Conservation (phyloP, 1,284 basidiomycete species). For the Cutaneotrichosporon spelunceum region DNA sequence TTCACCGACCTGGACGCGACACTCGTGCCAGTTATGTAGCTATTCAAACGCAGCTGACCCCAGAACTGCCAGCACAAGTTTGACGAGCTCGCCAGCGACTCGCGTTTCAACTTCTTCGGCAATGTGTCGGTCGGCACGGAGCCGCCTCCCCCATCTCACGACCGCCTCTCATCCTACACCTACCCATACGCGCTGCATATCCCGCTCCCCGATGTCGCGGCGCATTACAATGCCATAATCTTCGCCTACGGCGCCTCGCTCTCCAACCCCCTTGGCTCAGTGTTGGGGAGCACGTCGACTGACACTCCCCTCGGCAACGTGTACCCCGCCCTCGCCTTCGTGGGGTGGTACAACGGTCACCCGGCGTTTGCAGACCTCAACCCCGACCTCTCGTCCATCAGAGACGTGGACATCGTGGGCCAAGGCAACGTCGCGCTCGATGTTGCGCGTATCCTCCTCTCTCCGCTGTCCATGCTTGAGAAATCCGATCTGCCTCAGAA, state of each 20-base stretch:
- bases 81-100: constrained; percentile 66
- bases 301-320: constrained; percentile 57
- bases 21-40: background rate
- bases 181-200: constrained; percentile 52
- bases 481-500: constrained; percentile 75
- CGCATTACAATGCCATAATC: constrained; percentile 55
- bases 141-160: constrained; percentile 26
- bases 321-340: constrained; percentile 76
- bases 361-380: constrained; percentile 58
- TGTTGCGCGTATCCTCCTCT: constrained; percentile 82
- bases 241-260: constrained; percentile 54
- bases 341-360: constrained; percentile 97
- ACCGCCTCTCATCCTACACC: constrained; percentile 40
- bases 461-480: constrained; percentile 60
- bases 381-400: constrained; percentile 57
- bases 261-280: constrained; percentile 43
- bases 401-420: constrained; percentile 81
- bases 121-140: constrained; percentile 71
- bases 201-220: constrained; percentile 47
- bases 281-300: constrained; percentile 58
- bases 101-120: constrained; percentile 83
- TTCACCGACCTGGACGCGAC: background rate
- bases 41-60: background rate
- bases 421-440: constrained; percentile 97
- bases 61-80: constrained; percentile 98